Percentiles rank a stretch among this genome's conserved stretches.
phyloP scores from a whole-genome alignment of 805 yeast species.

The Starmerella sp. region DNA sequence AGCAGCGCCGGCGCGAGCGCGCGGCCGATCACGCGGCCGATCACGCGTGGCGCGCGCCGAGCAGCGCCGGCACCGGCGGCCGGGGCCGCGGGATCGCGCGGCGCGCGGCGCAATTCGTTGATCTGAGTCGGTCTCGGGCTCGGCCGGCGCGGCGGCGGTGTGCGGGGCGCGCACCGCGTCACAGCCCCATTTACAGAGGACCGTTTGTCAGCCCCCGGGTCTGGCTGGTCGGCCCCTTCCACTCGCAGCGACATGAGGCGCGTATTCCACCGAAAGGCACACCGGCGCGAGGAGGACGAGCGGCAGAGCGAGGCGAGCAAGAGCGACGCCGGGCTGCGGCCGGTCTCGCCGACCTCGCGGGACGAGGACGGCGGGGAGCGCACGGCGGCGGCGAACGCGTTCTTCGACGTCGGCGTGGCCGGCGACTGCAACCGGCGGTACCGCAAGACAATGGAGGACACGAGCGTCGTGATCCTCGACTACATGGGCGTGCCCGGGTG shows the following conservation, averaged over 20 bases:
- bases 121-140: too few relatives aligned
- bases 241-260: conserved; percentile 1
- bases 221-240: background rate
- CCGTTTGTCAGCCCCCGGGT: background rate
- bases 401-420: conserved; percentile 82
- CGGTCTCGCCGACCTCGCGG: conserved; percentile 6
- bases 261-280: background rate
- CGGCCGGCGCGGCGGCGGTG: too few relatives aligned
- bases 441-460: conserved; percentile 90
- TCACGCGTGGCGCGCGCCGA: too few relatives aligned
- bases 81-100: too few relatives aligned
- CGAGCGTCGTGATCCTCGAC: conserved; percentile 84
- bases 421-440: conserved; percentile 74
- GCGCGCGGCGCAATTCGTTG: too few relatives aligned
- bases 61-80: too few relatives aligned
- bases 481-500: conserved; percentile 73
- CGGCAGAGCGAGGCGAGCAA: background rate
- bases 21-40: too few relatives aligned
- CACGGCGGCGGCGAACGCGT: conserved; percentile 3
- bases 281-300: background rate
- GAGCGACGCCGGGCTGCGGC: conserved; percentile 9
- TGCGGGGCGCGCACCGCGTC: too few relatives aligned
- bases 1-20: too few relatives aligned
- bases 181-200: too few relatives aligned
- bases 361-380: conserved; percentile 13